Evolutionary conservation across 805 yeast species (phyloP).

Genomic region (Yarrowia divulgata): DNA sequence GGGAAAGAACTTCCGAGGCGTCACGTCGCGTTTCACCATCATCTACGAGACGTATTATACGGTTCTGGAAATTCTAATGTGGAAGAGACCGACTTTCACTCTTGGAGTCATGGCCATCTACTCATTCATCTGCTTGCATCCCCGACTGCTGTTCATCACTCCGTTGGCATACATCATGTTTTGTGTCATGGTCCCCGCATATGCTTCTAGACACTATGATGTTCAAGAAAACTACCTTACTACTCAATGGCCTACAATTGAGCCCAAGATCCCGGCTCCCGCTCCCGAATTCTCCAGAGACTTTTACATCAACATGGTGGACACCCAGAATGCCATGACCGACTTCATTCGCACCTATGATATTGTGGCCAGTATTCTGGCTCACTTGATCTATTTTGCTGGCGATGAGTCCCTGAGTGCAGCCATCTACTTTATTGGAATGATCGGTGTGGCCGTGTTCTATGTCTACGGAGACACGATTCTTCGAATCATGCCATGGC

Average conservation of each 20-base stretch:
- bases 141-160: conserved; percentile 58
- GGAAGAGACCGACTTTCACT: conserved; percentile 71
- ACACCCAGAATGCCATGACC: conserved; percentile 81
- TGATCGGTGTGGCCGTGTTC: conserved; percentile 47
- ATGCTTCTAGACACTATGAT: conserved; percentile 66
- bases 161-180: conserved; percentile 60
- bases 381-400: conserved; percentile 66
- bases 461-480: conserved; percentile 48
- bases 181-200: conserved; percentile 72
- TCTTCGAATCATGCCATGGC: conserved; percentile 50
- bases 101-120: conserved; percentile 60
- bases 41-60: conserved; percentile 65
- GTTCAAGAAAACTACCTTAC: conserved; percentile 59
- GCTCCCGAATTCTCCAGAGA: conserved; percentile 81
- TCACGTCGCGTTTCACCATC: conserved; percentile 44
- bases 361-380: conserved; percentile 56
- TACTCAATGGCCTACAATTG: conserved; percentile 57
- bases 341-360: conserved; percentile 71
- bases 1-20: conserved; percentile 55
- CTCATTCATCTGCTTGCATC: conserved; percentile 62
- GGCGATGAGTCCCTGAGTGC: conserved; percentile 56
- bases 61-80: conserved; percentile 61
- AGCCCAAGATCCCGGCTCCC: conserved; percentile 66
- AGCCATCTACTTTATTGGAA: conserved; percentile 11
- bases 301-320: conserved; percentile 78